Base-by-base conservation (phyloP, 164 flowering plant genomes). In the Houttuynia cordata region DNA sequence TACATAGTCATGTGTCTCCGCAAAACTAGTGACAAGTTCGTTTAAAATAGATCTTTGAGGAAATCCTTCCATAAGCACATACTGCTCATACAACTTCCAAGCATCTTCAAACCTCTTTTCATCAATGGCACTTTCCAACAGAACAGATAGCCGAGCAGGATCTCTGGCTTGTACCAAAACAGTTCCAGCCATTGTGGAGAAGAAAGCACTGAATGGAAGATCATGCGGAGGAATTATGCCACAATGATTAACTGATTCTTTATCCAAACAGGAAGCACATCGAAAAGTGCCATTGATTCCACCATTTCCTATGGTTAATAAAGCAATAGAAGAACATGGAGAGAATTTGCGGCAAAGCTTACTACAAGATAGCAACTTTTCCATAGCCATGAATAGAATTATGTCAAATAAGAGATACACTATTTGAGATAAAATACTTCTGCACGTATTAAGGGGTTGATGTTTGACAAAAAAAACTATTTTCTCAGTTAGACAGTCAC, bases 151-250 rank as follows among this genome's bases (percentile, higher is more conserved):
- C 70, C 70, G 83, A 52, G 81, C 80, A 8, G 87, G 80, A 67
- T 93, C 96, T 51, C 79, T 76, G 58, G 97, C 96, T 70, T 86
- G 97, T 60, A 83, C 86, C 68, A 89, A 69, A 57, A 91, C 62
- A 5, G 80, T 72, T 64, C 78, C 85, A 53, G 81, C 68, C 71
- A 77, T 52, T 19, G 76, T 77, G 22, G 85, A 78, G 34, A 77
- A 64, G 4, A 60, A 71, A 34, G 17, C 30, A 0, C 9, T 54
- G 57, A 24, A 53, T 53, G 56, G 49, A 45, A 12, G 17, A 45
- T 14, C 14, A 45, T 45, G 12, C 17, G 9, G 17, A 45, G 17
- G 49, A 45, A 45, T 10, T 12, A 45, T 17, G 17, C 14, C 49
- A 12, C 49, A 1, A 45, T 45, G 17, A 45, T 45, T 17, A 10